These are phyloP conservation scores for Torulaspora pretoriensis DNA, from an alignment of 1,139 yeast species.

Conservation along the genomic window DNA sequence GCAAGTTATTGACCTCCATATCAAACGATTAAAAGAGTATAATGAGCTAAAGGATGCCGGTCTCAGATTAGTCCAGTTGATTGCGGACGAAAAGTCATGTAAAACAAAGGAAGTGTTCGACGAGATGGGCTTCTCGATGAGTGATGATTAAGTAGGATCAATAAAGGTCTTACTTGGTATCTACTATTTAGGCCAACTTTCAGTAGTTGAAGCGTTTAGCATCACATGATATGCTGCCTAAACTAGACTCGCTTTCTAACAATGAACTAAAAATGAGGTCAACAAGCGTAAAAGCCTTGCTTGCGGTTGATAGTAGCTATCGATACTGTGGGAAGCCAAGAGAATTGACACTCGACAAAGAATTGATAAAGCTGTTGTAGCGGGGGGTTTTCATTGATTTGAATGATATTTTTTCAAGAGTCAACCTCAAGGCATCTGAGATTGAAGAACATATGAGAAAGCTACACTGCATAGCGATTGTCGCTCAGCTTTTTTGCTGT, in stretches of 20 bases:
- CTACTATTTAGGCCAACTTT: background rate
- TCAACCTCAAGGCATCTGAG: slow-evolving; percentile 1
- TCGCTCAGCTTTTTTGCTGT: slow-evolving; percentile 3
- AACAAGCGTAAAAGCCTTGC: background rate
- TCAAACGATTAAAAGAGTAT: slow-evolving; percentile 31
- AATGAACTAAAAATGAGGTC: background rate
- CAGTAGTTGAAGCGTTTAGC: background rate
- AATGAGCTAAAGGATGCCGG: slow-evolving; percentile 37
- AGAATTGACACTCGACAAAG: background rate
- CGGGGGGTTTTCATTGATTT: background rate
- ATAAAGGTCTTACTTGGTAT: background rate
- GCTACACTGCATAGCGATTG: slow-evolving; percentile 2
- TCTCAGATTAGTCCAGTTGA: slow-evolving; percentile 28
- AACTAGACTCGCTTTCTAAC: background rate
- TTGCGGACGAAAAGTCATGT: slow-evolving; percentile 32
- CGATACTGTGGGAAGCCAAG: background rate
- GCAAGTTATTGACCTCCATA: slow-evolving; percentile 22
- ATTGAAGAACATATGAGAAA: slow-evolving; percentile 4
- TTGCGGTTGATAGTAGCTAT: background rate
- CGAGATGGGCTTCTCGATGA: slow-evolving; percentile 30
- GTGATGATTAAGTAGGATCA: slow-evolving; percentile 2
- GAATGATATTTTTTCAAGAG: background rate
- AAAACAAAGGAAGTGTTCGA: slow-evolving; percentile 29
- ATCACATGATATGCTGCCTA: background rate
- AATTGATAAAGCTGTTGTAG: background rate